Evolutionary conservation across 1,284 basidiomycete genomes (phyloP).

Genomic region (Trametes hirsuta): DNA sequence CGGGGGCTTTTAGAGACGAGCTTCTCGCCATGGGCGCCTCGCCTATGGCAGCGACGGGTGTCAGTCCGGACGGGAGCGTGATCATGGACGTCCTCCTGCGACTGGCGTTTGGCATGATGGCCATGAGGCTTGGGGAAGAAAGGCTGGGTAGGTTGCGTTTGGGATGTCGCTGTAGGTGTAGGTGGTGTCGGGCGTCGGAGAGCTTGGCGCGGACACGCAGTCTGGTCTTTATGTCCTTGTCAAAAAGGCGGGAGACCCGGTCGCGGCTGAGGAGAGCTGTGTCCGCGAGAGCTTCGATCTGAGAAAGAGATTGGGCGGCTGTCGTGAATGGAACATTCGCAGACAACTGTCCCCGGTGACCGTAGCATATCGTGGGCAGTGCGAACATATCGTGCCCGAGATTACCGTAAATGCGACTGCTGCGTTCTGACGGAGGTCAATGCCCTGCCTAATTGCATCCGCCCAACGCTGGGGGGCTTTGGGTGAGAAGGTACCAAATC

Average conservation of each 20-base stretch:
- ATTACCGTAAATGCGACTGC: background rate
- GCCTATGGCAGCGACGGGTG: constrained; percentile 2
- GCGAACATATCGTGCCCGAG: background rate
- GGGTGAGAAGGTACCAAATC: constrained; percentile 18
- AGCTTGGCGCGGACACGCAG: background rate
- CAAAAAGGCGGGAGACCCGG: background rate
- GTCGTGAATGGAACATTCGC: background rate
- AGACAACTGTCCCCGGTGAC: background rate
- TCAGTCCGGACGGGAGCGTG: constrained; percentile 24
- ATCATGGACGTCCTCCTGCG: constrained; percentile 23
- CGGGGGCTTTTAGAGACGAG: constrained; percentile 16
- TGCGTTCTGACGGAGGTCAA: background rate
- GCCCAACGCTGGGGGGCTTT: background rate
- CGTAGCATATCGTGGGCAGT: constrained; percentile 2
- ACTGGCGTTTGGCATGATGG: constrained; percentile 27
- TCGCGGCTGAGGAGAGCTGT: background rate
- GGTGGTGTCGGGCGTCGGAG: background rate
- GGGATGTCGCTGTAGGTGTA: background rate
- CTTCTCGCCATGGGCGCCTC: constrained; percentile 10
- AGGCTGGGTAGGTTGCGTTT: constrained; percentile 5
- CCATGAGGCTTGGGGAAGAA: constrained; percentile 4
- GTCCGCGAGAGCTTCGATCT: constrained; percentile 4
- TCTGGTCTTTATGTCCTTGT: background rate
- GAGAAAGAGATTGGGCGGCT: background rate
- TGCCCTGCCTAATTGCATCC: background rate